Base-by-base conservation (phyloP, 225 moss, liverwort and hornwort genomes). In the Polytrichum commune region DNA sequence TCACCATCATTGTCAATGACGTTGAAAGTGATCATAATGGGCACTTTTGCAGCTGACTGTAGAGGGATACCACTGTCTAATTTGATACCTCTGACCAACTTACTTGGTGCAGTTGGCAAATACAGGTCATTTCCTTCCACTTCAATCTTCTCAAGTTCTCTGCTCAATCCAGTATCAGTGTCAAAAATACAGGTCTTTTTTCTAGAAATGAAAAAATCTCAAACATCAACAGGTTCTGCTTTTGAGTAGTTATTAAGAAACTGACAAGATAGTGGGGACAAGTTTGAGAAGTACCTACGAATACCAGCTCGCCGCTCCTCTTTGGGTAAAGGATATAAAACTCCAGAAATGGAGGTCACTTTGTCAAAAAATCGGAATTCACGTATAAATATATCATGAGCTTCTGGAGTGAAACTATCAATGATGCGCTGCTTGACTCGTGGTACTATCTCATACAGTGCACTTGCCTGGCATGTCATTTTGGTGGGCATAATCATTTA, bases 11-110 rank as follows among this genome's bases (percentile, higher is more conserved):
- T 90, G 54, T 94, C 94, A 30, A 94, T 85, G n/a, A 92, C 94
- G 77, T 92, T 90, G 72, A 92, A 94, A 55, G 92, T 92, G 64
- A 94, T 93, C 93, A 93, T 90, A 29, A 93, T 93, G 26, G 93
- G 93, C 62, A 93, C 93, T 74, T 93, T 93, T 8, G 91, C 91
- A 66, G 93, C 91, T 28, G 91, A 93, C 73, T 94, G 94, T 26
- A 92, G 71, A 16, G 92, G 90, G 78, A 94, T 87, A 19, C 92
- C 92, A 84, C 94, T 94, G 65, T 90, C 90, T 76, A 94, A 75
- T 76, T 85, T 84, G 60, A 94, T 92, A 66, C 90, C 83, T 69
- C 89, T 85, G 54, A 94, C 94, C 69, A 92, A 69, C 73, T 88
- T 94, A 72, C 80, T 87, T 56, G 92, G 90, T 68, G 88, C 92